phyloP scores from a whole-genome alignment of 371 early-diverging fungal genomes.

The Circinella umbellata region DNA sequence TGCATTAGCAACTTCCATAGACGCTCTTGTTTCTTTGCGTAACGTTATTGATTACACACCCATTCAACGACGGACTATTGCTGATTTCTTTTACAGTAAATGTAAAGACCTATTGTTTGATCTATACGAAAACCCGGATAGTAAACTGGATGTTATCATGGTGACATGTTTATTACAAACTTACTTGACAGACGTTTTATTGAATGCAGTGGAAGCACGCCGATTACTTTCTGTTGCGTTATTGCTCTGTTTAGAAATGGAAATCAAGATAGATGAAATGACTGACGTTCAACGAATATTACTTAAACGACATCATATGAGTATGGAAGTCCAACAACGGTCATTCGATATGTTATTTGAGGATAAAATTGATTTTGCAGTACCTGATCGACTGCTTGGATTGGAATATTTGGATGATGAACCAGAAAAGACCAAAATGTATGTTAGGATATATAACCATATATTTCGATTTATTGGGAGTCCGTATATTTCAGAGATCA shows the following conservation, averaged over 20 bases:
- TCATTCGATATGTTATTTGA: neutral
- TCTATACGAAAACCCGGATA: neutral
- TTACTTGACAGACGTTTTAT: neutral
- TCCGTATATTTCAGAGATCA: neutral
- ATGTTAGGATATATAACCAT: neutral
- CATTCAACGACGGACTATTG: neutral
- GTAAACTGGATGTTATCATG: neutral
- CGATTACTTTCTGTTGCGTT: neutral
- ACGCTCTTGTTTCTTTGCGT: neutral
- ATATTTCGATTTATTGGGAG: neutral
- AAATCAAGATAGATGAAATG: neutral
- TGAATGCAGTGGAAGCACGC: neutral
- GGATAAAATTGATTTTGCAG: neutral
- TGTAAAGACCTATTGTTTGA: neutral
- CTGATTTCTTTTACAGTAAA: neutral
- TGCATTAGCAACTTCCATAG: neutral
- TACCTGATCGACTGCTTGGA: neutral
- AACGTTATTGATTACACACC: neutral
- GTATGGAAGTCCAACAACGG: neutral
- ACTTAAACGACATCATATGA: neutral
- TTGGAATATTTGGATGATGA: neutral
- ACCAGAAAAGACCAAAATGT: slow-evolving; percentile 1
- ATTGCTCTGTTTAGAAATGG: neutral
- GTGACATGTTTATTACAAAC: neutral
- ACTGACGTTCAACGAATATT: neutral